Evolutionary conservation across 2,329 filamentous ascomycete genomes (phyloP), one percentile per base, ranked within the genome.

Genomic region (Diplodia seriata): DNA sequence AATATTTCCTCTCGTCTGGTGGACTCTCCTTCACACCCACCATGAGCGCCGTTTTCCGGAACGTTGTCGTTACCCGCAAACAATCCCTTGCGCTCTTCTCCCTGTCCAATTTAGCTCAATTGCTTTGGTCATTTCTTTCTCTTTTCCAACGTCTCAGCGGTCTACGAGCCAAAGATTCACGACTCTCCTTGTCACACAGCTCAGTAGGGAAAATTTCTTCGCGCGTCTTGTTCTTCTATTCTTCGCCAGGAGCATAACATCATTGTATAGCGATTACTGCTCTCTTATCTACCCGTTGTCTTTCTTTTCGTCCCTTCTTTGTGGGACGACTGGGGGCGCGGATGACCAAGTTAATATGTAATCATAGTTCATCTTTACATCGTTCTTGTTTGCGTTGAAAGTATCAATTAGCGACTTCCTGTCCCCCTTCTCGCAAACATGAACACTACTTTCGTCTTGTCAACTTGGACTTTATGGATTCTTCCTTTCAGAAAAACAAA

Each of bases 81-180:
- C 3, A 31, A 18, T 14, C 18, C 23, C 14, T 8, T 33, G 11
- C 12, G 49, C 26, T 54, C 29, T 6, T 31, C 26, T 54, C 14
- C 8, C 51, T 54, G 51, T 47, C 43, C 43, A 47, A 9, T 53
- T 14, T 20, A 18, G 18, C 36, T 29, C 40, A 38, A n/a, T n/a
- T 29, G 36, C 15, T 49, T 50, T 33, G 47, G 23, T 23, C 40
- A 26, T 61, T 20, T 12, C 33, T 49, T 61, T 50, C 38, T 38
- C 18, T 18, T 38, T 57, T 40, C 59, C 43, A 51, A 51, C 47
- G 59, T 63, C 40, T 63, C 59, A 56, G 47, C 59, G 59, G 59
- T 61, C 56, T 38, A 63, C 59, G 59, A 63, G 59, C 59, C 59
- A 63, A 59, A 63, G 59, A 63, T 63, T 63, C 47, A 63, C n/a